phyloP scores from a whole-genome alignment of 163 green algal species.

The Chlamydomonas reinhardtii region DNA sequence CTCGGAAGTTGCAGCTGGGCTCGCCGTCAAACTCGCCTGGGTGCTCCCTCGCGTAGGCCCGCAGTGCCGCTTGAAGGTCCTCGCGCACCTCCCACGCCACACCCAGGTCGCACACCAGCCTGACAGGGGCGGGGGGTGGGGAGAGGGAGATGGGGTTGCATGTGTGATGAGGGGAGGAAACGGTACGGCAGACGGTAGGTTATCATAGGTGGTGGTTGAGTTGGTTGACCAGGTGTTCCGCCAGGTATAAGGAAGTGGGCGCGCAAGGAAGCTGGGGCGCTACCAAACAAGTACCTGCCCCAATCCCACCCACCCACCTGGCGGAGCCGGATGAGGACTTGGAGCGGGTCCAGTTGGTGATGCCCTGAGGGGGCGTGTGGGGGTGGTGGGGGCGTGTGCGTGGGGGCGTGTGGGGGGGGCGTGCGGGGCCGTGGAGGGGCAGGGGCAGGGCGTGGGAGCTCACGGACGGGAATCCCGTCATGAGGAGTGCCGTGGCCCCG shows the following conservation, averaged over 20 bases:
- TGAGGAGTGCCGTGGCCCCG: too few species aligned
- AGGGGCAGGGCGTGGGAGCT: too few species aligned
- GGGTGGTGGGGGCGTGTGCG: too few species aligned
- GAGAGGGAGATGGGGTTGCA: not conserved
- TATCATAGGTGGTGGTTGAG: not conserved
- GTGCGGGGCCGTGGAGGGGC: too few species aligned
- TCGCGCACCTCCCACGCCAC: constrained; percentile 32
- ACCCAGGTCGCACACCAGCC: constrained; percentile 39
- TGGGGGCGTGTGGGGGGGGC: too few species aligned
- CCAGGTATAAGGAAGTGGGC: too few species aligned
- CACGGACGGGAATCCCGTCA: too few species aligned
- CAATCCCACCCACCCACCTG: not conserved
- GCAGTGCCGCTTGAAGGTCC: constrained; percentile 14
- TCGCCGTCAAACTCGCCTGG: constrained; percentile 35
- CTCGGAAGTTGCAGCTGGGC: constrained; percentile 39
- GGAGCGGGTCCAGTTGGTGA: constrained; percentile 50
- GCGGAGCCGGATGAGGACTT: constrained; percentile 20
- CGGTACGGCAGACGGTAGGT: not conserved
- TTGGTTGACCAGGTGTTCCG: too few species aligned
- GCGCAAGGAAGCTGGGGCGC: too few species aligned
- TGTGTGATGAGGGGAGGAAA: not conserved
- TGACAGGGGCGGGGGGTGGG: not conserved
- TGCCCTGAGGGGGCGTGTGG: not conserved
- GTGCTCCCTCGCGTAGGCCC: constrained; percentile 18
- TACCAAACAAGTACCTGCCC: too few species aligned